Conservation (phyloP, 768 basidiomycete genomes). For the Kwoniella shandongensis region DNA sequence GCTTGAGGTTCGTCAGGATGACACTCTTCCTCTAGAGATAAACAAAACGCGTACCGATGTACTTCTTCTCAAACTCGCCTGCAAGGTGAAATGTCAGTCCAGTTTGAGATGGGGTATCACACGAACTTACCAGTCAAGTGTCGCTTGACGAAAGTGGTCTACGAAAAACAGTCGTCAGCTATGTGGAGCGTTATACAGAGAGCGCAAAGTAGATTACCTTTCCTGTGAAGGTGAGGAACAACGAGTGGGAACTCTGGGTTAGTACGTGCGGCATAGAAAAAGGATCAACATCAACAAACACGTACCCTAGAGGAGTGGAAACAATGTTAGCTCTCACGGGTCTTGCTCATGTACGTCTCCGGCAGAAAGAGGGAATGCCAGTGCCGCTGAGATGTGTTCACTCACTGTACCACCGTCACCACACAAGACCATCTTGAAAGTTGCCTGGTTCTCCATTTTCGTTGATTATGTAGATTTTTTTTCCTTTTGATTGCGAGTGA, state of each 20-base stretch:
- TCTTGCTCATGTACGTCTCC: no score
- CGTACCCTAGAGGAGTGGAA: slow-evolving; percentile 5
- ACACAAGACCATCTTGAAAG: slow-evolving; percentile 99
- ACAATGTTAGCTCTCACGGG: not conserved
- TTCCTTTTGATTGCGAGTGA: not conserved
- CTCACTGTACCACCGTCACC: slow-evolving; percentile 55
- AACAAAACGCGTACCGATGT: slow-evolving; percentile 71
- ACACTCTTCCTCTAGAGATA: not conserved
- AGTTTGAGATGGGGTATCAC: not conserved
- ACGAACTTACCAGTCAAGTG: slow-evolving; percentile 70
- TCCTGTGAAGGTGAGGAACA: slow-evolving; percentile 3
- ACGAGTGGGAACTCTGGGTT: not conserved
- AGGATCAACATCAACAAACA: no score
- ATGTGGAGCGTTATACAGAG: no score
- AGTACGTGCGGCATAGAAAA: no score
- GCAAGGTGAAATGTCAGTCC: slow-evolving; percentile 5
- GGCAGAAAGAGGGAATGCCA: no score
- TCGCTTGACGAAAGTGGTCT: slow-evolving; percentile 99
- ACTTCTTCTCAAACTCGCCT: slow-evolving; percentile 99
- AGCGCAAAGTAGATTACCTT: slow-evolving; percentile 10
- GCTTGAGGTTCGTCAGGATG: slow-evolving; percentile 59
- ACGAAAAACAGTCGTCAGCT: slow-evolving; percentile 48
- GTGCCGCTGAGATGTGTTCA: no score
- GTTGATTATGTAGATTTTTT: not conserved
- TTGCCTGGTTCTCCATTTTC: slow-evolving; percentile 62